Evolutionary conservation across 768 basidiomycete species (phyloP), one percentile per base, ranked within the genome.

Genomic region (Phanerodontia chrysosporium): DNA sequence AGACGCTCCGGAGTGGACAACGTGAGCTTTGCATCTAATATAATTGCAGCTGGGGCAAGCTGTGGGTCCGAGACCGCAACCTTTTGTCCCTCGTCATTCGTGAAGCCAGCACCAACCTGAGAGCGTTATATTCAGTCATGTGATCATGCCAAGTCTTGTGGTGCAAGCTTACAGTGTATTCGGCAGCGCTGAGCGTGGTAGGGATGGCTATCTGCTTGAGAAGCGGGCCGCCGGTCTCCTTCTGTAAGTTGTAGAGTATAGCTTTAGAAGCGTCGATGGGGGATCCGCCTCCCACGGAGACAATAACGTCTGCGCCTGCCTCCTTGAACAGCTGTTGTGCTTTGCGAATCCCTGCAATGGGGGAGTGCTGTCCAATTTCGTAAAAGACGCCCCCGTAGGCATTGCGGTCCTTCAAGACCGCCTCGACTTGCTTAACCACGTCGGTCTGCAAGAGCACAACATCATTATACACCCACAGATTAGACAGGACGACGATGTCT

Each of bases 181-280:
- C 90, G 9, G 89, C 88, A 1, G 89, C 89, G 64, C 87, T 90
- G 35, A 92, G 74, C 4, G 90, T 91, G 7, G 90, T 93, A 0
- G 91, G 91, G 58, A 92, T 85, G 16, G 90, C 87, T 52, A 93
- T 89, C 64, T 91, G 89, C 21, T 72, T 77, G 51, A 82, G 70
- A 51, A 78, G 83, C 4, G 72, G 72, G 0, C 80, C 82, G 1
- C 82, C 83, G 2, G 64, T 70, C 60, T 85, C 81, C 59, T 85
- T 72, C 63, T 87, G 83, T 30, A 85, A 72, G 52, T 81, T 78
- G 68, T 84, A 86, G 8, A 87, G 68, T 28, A 92, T 86, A 0
- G 84, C 84, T 68, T 93, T 92, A 22, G 87, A 75, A 1, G 86
- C 89, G 68, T 92, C 91, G 58, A 92, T 77, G 13, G 90, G 89